A percentile compares a stretch with the other conserved stretches of the same genome.
phyloP scores from a whole-genome alignment of 106 monocot genomes.

The Dendrobium catenatum region DNA sequence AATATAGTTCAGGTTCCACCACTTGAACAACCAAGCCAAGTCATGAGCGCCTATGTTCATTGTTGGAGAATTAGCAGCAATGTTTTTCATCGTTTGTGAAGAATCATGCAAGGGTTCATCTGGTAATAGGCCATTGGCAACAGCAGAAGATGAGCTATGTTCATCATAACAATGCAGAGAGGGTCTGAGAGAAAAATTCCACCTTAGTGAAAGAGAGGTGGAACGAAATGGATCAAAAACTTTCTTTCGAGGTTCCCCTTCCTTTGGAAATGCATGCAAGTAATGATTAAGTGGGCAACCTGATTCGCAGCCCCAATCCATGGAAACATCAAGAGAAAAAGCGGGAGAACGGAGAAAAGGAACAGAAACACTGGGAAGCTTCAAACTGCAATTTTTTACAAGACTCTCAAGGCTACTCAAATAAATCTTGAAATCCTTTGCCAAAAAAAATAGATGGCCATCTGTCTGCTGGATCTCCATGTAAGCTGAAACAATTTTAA shows the following conservation, averaged over 20 bases:
- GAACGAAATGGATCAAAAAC: constrained; percentile 95
- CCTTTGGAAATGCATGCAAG: constrained; percentile 78
- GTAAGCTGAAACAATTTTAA: constrained; percentile 62
- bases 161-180: constrained; percentile 20
- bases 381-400: constrained; percentile 57
- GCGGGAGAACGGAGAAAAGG: constrained; percentile 67
- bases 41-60: constrained; percentile 82
- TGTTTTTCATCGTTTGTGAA: constrained; percentile 19
- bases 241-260: constrained; percentile 64
- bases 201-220: constrained; percentile 79
- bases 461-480: constrained; percentile 86
- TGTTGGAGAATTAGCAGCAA: constrained; percentile 45
- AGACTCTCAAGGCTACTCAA: constrained; percentile 70
- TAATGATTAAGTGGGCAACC: constrained; percentile 89
- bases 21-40: constrained; percentile 81
- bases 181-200: constrained; percentile 70
- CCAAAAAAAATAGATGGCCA: constrained; percentile 64
- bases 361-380: constrained; percentile 32
- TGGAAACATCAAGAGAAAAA: constrained; percentile 72
- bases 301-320: constrained; percentile 96
- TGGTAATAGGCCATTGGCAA: constrained; percentile 8
- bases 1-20: constrained; percentile 71
- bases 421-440: constrained; percentile 65
- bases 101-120: constrained; percentile 18
- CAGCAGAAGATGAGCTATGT: constrained; percentile 6